These are phyloP conservation scores for Ottelia alismoides DNA, from an alignment of 106 monocot genomes.

Conservation along the genomic window DNA sequence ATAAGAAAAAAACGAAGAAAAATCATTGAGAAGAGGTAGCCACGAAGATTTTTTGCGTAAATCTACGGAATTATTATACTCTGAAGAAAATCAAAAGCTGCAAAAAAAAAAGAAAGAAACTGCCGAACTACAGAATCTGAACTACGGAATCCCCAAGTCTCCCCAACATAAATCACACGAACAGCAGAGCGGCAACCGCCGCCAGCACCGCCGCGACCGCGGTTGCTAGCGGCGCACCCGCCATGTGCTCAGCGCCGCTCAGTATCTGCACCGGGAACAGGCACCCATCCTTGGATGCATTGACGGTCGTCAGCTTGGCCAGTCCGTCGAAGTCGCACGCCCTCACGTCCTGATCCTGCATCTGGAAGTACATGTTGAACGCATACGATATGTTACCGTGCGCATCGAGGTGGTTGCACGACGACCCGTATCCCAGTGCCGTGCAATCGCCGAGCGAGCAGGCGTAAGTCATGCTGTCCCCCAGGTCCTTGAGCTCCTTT, in stretches of 20 bases:
- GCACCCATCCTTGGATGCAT: constrained; percentile 2
- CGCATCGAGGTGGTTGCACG: constrained; percentile 14
- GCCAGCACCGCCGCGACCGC: too few relatives aligned
- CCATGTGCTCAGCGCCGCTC: neutral
- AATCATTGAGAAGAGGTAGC: too few relatives aligned
- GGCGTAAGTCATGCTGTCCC: constrained; percentile 9
- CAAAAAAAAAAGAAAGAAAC: too few relatives aligned
- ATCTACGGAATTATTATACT: too few relatives aligned
- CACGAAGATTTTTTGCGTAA: too few relatives aligned
- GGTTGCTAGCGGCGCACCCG: too few relatives aligned
- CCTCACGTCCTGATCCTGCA: constrained; percentile 11
- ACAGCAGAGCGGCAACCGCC: too few relatives aligned
- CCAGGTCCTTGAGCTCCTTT: constrained; percentile 1
- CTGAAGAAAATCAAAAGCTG: too few relatives aligned
- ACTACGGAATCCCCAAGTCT: too few relatives aligned
- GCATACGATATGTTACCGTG: constrained; percentile 23
- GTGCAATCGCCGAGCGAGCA: constrained; percentile 19
- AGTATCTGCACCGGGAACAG: neutral
- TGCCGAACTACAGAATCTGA: too few relatives aligned
- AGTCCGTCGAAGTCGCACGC: constrained; percentile 22
- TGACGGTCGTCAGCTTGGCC: constrained; percentile 13
- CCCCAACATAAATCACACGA: too few relatives aligned
- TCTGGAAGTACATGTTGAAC: constrained; percentile 28
- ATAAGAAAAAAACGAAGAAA: too few relatives aligned
- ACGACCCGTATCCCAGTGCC: constrained; percentile 15